Conservation (phyloP, 169 alveolate species). For the Plasmodium fragile region DNA sequence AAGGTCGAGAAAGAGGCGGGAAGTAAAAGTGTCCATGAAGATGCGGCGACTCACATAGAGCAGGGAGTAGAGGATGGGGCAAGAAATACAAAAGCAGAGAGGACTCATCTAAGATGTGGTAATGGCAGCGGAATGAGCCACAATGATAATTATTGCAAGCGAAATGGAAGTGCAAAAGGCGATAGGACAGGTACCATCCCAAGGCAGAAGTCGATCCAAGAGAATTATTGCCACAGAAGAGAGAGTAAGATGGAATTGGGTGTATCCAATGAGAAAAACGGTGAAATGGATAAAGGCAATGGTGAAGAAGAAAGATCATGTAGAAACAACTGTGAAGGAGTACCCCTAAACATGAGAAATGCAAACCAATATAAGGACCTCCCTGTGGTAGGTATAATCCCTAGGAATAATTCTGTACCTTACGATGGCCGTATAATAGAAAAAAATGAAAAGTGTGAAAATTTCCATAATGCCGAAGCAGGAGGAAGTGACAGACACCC, state of each 20-base stretch:
- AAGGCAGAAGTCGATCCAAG: not conserved
- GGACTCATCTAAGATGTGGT: not conserved
- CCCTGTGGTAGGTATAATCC: not conserved
- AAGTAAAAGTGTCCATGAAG: not conserved
- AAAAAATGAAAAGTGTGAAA: not conserved
- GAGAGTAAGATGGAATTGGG: not conserved
- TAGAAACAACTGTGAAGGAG: not conserved
- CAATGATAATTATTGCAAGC: not conserved
- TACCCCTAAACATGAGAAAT: not conserved
- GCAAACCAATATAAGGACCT: not conserved
- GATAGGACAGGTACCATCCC: not conserved
- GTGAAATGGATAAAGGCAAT: not conserved
- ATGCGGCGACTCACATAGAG: not conserved
- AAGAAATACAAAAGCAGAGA: not conserved
- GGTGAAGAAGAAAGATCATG: not conserved
- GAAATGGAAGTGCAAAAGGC: not conserved
- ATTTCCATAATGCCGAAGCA: not conserved
- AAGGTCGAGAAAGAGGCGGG: conserved; percentile 11
- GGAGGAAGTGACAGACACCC: not conserved
- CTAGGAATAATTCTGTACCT: not conserved
- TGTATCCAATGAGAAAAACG: not conserved
- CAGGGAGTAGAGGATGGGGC: not conserved
- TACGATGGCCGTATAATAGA: not conserved
- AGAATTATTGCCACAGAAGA: not conserved
- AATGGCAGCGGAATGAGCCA: not conserved